These are phyloP conservation scores for Pyrrhoderma noxium DNA, from an alignment of 1,284 basidiomycete genomes.

Conservation along the genomic window DNA sequence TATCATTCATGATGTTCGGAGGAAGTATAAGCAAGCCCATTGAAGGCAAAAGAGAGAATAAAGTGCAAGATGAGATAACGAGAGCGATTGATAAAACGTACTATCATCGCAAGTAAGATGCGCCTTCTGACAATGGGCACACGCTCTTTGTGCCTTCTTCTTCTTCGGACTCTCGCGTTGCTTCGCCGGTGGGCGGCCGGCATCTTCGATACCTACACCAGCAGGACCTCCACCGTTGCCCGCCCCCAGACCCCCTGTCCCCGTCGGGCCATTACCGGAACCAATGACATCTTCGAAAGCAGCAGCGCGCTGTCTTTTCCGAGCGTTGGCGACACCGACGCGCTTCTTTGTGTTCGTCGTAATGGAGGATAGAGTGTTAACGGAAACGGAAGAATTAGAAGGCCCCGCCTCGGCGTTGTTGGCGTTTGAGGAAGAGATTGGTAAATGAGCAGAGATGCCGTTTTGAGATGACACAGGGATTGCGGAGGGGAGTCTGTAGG, in stretches of 20 bases:
- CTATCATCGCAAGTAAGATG: slow-evolving; percentile 98
- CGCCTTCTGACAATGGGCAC: slow-evolving; percentile 91
- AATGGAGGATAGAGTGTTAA: neutral
- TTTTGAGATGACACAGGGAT: slow-evolving; percentile 14
- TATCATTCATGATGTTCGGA: too few relatives aligned
- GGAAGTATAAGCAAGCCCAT: too few relatives aligned
- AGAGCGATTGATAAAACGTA: slow-evolving; percentile 31
- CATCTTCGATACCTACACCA: slow-evolving; percentile 18
- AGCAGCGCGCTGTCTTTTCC: slow-evolving; percentile 37
- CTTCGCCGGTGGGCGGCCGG: slow-evolving; percentile 37
- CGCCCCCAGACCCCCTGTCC: too few relatives aligned
- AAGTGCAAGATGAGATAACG: too few relatives aligned
- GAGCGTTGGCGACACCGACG: slow-evolving; percentile 22
- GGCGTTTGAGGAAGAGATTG: neutral
- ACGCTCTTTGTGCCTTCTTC: slow-evolving; percentile 91
- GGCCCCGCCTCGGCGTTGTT: slow-evolving; percentile 12
- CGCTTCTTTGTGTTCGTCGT: slow-evolving; percentile 4
- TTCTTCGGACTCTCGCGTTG: slow-evolving; percentile 73
- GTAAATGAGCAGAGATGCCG: slow-evolving; percentile 10
- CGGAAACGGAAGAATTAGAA: slow-evolving; percentile 11
- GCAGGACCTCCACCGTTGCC: too few relatives aligned
- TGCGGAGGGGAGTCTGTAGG: slow-evolving; percentile 20
- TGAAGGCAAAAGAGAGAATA: neutral
- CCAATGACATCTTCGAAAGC: slow-evolving; percentile 36
- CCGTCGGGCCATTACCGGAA: neutral